Evolutionary conservation across 345 rosid species (phyloP), one percentile per base, ranked within the genome.

Genomic region (Lumnitzera littorea): DNA sequence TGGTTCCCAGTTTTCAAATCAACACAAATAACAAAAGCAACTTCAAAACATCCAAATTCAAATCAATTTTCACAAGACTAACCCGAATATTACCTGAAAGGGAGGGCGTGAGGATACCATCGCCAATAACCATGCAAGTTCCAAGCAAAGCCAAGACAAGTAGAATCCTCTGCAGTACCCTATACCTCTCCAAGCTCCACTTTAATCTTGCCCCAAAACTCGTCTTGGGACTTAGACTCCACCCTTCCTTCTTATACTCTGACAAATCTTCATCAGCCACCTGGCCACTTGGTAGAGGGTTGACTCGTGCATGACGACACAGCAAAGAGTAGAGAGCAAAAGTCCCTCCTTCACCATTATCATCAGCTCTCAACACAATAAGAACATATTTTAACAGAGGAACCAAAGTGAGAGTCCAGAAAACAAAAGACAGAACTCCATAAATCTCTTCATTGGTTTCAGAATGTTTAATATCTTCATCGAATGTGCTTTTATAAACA

Each of bases 41-140:
- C 7, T 5, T 36, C 10, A 36, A 36, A 5, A 36, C 3, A 36
- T 9, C 43, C 11, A 9, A 23, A 53, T 65, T 14, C 20, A 36
- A 23, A 24, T 47, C 31, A 65, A 67, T 46, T 53, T 53, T 23
- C 13, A 50, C 48, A 8, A 54, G 68, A 57, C 12, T 27, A 59
- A 69, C 10, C 57, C 9, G 2, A 15, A 15, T 43, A 24, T 56
- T 70, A 88, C 96, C 96, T 15, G 91, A 88, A 67, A 88, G 68
- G 4, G 91, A 87, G 64, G 96, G 81, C 53, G 43, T 36, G 43
- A 36, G 43, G 43, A 88, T 83, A 62, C 91, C 91, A 78, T 88
- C 96, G 66, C 96, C 96, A 69, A 88, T 85, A 49, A 85, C 91
- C 96, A 88, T 88, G 79, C 91, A 88, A 51, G 96, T 83, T 72